A percentile compares a stretch with the other conserved stretches of the same genome.
phyloP scores from a whole-genome alignment of 2,329 filamentous ascomycete genomes.

The Graphium sp. region DNA sequence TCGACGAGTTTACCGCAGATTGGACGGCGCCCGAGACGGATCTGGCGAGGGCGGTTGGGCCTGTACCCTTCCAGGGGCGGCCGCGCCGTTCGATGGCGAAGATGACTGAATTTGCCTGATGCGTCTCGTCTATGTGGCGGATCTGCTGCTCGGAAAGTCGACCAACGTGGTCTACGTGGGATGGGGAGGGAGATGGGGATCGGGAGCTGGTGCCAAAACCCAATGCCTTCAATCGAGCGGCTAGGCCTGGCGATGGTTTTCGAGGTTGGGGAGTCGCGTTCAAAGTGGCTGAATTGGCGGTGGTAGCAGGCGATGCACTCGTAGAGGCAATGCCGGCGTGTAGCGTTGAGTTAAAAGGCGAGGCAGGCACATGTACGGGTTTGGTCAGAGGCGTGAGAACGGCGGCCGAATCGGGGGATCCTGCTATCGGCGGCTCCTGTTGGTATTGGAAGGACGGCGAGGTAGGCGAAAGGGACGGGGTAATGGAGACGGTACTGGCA shows the following conservation, averaged over 20 bases:
- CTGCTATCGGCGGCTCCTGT: not conserved
- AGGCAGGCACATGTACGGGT: not conserved
- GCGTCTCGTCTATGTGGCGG: constrained; percentile 49
- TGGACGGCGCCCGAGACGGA: constrained; percentile 5
- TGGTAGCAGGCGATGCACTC: constrained; percentile 8
- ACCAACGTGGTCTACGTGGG: constrained; percentile 34
- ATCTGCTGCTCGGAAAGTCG: constrained; percentile 56
- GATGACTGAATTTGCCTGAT: constrained; percentile 35
- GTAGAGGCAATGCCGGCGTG: too few species aligned
- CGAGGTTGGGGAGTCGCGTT: constrained; percentile 20
- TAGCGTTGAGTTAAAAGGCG: too few species aligned
- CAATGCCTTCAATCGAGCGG: constrained; percentile 47
- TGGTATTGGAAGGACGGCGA: not conserved
- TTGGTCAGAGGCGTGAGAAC: not conserved
- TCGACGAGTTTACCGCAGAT: too few species aligned
- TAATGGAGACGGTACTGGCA: too few species aligned
- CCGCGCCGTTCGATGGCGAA: constrained; percentile 45
- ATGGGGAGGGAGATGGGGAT: constrained; percentile 9
- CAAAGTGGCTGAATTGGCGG: constrained; percentile 9
- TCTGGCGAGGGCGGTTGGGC: constrained; percentile 20
- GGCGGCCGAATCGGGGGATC: not conserved
- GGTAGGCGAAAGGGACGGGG: not conserved
- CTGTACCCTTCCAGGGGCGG: constrained; percentile 55
- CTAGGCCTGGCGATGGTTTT: constrained; percentile 47
- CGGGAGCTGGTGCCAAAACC: constrained; percentile 30